Base-by-base conservation (phyloP, 805 yeast species). In the Myxozyma kluyveri region DNA sequence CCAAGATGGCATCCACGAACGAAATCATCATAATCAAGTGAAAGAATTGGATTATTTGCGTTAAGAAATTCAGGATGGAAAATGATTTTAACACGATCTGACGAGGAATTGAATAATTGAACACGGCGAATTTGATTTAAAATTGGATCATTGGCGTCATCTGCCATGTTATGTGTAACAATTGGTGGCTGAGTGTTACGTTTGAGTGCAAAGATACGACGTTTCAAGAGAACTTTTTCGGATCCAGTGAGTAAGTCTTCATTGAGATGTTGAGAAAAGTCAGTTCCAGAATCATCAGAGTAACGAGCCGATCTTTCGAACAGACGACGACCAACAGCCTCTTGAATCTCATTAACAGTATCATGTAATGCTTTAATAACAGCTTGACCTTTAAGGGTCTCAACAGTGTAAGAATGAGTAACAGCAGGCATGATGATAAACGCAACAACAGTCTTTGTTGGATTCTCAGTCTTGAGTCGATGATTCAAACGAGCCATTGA, bases 1-100 rank as follows among this genome's bases (percentile, higher is more conserved):
- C 99, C 99, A 69, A 93, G 74, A 71, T 91, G 98, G 69, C 97
- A 90, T 56, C 99, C 99, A 62, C 99, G 80, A 42, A 91, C 99
- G 69, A 91, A 91, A 69, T 91, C 99, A 68, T 91, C 99, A 69
- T 91, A 91, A 70, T 91, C 99, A 51, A 91, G 74, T 18, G 96
- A 85, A 66, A 91, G 76, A 52, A 91, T 86, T 47, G 99, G 98
- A 72, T 91, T 91, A 68, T 88, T 89, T 31, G 96, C 86, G 73
- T 88, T 91, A 63, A 91, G 79, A 68, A 91, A 91, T 71, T 93
- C 99, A 1, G 99, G 99, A 70, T 93, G 99, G 84, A 91, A 91
- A 59, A 91, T 86, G 61, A 93, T 85, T 72, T 91, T 91, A 56
- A 91, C 99, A 38, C 96, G 75, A 71, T 91, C 99, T 56, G 82